Percentiles rank a stretch among this genome's conserved stretches.
These are phyloP conservation scores for Ophiostoma novo-ulmi DNA, from an alignment of 2,329 filamentous ascomycete genomes.

Conservation along the genomic window DNA sequence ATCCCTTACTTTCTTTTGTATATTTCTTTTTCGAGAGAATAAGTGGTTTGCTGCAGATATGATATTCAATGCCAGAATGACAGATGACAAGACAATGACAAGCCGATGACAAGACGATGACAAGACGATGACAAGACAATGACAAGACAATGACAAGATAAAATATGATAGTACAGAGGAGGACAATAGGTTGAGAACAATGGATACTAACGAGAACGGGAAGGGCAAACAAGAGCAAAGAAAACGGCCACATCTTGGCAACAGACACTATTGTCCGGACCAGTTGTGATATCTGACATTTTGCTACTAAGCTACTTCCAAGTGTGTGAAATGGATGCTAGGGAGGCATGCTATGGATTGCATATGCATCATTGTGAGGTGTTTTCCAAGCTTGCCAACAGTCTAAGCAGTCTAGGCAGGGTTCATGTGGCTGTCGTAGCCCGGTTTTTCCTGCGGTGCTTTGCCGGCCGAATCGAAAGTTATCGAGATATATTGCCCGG, in stretches of 20 bases:
- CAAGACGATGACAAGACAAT: neutral
- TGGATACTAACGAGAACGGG: neutral
- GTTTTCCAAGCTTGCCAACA: neutral
- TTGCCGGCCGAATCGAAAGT: neutral
- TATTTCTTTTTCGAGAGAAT: neutral
- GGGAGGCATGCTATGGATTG: neutral
- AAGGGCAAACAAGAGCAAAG: neutral
- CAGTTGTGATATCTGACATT: neutral
- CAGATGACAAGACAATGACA: neutral
- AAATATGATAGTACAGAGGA: neutral
- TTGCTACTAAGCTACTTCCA: too few species aligned
- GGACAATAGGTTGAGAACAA: neutral
- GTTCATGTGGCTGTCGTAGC: neutral
- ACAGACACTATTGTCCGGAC: neutral
- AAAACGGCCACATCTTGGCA: neutral
- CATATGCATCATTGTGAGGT: neutral
- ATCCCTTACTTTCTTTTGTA: neutral
- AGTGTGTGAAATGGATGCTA: too few species aligned
- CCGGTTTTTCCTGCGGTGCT: neutral
- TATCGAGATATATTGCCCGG: neutral
- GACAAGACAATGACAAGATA: neutral
- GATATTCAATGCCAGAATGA: neutral
- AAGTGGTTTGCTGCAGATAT: neutral
- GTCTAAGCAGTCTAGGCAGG: neutral
- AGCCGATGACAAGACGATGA: too few species aligned